Percentiles rank a stretch among this genome's conserved stretches.
Evolutionary conservation across 2,329 filamentous ascomycete species (phyloP).

Genomic region (Diaporthe destruens): DNA sequence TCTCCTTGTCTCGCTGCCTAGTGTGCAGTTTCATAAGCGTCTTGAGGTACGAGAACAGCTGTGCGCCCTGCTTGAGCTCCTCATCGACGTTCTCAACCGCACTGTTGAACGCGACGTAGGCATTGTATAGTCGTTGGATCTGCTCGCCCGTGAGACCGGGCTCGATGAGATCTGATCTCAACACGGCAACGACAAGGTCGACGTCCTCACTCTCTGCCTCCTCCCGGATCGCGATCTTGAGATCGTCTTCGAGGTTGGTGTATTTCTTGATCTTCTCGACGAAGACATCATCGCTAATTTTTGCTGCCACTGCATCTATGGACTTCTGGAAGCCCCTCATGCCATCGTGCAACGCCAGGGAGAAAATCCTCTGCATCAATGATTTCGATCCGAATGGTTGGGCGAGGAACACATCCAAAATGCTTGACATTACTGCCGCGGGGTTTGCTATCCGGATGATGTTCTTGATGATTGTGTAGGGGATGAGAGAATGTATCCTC

Average conservation of each 20-base stretch:
- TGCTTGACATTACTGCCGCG: conserved; percentile 94
- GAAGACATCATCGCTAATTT: conserved; percentile 85
- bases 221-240: conserved; percentile 79
- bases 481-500: conserved; percentile 93
- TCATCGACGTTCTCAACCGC: conserved; percentile 92
- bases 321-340: conserved; percentile 88
- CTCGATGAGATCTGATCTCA: conserved; percentile 81
- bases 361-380: conserved; percentile 93
- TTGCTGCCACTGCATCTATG: conserved; percentile 81
- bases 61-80: conserved; percentile 88
- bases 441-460: conserved; percentile 97
- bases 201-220: conserved; percentile 81
- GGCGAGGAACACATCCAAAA: conserved; percentile 94
- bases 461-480: conserved; percentile 94
- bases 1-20: conserved; percentile 91
- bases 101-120: conserved; percentile 95
- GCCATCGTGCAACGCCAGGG: conserved; percentile 89
- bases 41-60: conserved; percentile 94
- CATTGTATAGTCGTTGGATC: conserved; percentile 89
- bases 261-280: conserved; percentile 86
- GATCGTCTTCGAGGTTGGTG: conserved; percentile 77
- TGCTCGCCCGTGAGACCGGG: conserved; percentile 80
- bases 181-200: conserved; percentile 86
- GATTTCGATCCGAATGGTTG: conserved; percentile 94
- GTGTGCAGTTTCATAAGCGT: conserved; percentile 93